Base-by-base conservation (phyloP, 495 filamentous ascomycete species). In the Acidomyces sp. region DNA sequence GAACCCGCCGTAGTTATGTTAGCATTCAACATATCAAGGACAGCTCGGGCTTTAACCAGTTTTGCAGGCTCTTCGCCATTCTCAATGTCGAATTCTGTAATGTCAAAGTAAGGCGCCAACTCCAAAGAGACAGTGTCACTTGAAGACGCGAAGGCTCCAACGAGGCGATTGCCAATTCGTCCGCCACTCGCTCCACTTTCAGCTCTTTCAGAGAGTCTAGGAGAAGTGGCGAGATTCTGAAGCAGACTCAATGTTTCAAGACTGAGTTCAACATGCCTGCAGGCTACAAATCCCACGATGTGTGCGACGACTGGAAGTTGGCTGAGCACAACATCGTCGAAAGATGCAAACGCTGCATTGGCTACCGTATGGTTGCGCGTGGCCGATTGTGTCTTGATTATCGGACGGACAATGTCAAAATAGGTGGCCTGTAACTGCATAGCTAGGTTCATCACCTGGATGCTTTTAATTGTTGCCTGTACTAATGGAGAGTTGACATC, bases 371-470 rank as follows among this genome's bases (percentile, higher is more conserved):
- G 60, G 39, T 62, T 63, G 39, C 54, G 62, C 21, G 55, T 60
- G 35, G 49, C 61, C 31, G 63, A 54, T 21, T 71, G 66, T n/a
- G 58, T 57, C 54, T 78, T 82, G 45, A 93, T 66, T 6, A 81
- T 49, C 3, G 87, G 83, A 20, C 78, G 75, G 12, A 95, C 78
- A 16, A 95, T 72, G 51, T 94, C 75, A 38, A 90, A 65, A 57
- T 93, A 96, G 6, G 88, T 96, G 6, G 83, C 74, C 59, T 99
- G 90, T 39, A 94, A 71, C 41, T 82, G 78, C 49, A 95, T 63
- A 15, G 88, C 70, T 45, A 80, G 63, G 41, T 79, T 76, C 58
- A 95, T 78, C 31, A 90, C 78, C 52, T 90, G 70, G 16, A 99
- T 70, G 22, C 72, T 81, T 19, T 71, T 74, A 28, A 85, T 56